phyloP scores from a whole-genome alignment of 345 rosid genomes.

The Populus nigra region DNA sequence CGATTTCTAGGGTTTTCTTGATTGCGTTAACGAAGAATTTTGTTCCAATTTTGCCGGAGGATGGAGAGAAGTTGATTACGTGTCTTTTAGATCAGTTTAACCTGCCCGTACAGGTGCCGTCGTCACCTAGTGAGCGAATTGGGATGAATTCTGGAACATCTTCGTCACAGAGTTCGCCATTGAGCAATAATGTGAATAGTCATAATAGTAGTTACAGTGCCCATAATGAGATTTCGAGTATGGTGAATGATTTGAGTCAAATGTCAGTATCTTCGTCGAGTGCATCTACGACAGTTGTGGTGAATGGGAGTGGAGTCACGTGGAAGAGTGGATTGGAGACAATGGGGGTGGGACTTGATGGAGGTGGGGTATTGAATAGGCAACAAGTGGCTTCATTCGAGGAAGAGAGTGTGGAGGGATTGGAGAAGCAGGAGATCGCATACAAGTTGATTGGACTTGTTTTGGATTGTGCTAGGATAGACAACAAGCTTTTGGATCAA shows the following conservation, averaged over 20 bases:
- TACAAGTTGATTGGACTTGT: constrained; percentile 76
- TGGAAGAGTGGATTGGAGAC: constrained; percentile 62
- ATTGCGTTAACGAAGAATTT: constrained; percentile 67
- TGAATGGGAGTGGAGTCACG: constrained; percentile 56
- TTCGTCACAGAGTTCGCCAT: constrained; percentile 75
- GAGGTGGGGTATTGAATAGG: constrained; percentile 45
- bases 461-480: constrained; percentile 61
- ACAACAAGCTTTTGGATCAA: constrained; percentile 71
- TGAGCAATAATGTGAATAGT: constrained; percentile 35
- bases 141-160: constrained; percentile 48
- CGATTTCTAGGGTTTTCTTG: constrained; percentile 59
- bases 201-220: constrained; percentile 18
- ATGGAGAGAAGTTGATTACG: constrained; percentile 64
- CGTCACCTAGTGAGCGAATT: constrained; percentile 47
- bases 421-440: constrained; percentile 92
- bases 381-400: constrained; percentile 70
- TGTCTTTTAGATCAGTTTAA: constrained; percentile 67
- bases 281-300: constrained; percentile 21
- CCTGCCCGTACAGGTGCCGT: constrained; percentile 30
- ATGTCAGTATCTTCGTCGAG: constrained; percentile 34
- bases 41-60: constrained; percentile 59
- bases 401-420: constrained; percentile 77
- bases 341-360: constrained; percentile 36
- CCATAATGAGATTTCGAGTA: constrained; percentile 47
- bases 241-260: constrained; percentile 49